A percentile compares a stretch with the other conserved stretches of the same genome.
These are phyloP conservation scores for Polyporus arcularius DNA, from an alignment of 768 basidiomycete species.

Conservation along the genomic window DNA sequence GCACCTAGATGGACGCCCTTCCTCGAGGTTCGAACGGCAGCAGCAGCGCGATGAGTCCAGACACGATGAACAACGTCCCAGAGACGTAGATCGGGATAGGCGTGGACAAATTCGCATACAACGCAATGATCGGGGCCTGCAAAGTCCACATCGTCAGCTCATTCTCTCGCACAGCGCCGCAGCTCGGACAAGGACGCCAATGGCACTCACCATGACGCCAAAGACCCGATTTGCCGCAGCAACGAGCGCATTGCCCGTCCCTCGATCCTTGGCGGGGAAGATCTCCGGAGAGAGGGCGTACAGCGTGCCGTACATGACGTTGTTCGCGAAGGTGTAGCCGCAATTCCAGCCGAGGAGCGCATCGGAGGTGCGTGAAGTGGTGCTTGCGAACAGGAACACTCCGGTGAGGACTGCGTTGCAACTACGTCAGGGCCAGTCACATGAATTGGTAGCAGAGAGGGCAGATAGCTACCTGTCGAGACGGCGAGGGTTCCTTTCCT, in stretches of 20 bases:
- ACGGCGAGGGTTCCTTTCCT: constrained; percentile 52
- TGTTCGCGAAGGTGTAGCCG: constrained; percentile 53
- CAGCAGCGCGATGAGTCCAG: constrained; percentile 48
- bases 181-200: too few species aligned
- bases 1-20: constrained; percentile 46
- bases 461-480: constrained; percentile 43
- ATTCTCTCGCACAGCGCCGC: background rate
- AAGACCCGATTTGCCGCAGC: constrained; percentile 53
- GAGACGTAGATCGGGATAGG: constrained; percentile 54
- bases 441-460: constrained; percentile 16
- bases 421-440: too few species aligned
- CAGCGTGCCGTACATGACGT: constrained; percentile 52
- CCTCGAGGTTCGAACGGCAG: constrained; percentile 61
- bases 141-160: background rate
- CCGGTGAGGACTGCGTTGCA: constrained; percentile 46
- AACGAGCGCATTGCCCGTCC: constrained; percentile 54
- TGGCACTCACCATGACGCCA: constrained; percentile 50
- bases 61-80: constrained; percentile 51
- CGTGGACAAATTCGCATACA: constrained; percentile 47
- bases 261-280: constrained; percentile 53
- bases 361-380: constrained; percentile 52
- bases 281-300: constrained; percentile 47
- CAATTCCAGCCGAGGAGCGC: constrained; percentile 58
- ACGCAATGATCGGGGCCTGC: constrained; percentile 49
- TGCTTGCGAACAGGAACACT: constrained; percentile 54